A percentile compares a stretch with the other conserved stretches of the same genome.
phyloP scores from a whole-genome alignment of 1,139 yeast species.

The Arxiozyma slooffiae region DNA sequence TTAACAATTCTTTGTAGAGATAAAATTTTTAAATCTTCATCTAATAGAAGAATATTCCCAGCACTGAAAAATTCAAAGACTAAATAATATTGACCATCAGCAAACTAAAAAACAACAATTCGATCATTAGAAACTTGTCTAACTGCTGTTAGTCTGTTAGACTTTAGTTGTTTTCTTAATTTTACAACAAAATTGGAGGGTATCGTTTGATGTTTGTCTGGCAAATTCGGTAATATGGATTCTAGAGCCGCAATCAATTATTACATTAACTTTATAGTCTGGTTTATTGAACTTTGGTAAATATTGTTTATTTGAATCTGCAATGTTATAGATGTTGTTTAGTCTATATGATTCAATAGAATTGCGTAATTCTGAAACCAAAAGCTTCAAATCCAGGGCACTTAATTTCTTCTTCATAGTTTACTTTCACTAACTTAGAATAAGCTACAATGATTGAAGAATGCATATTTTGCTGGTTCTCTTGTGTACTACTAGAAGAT shows the following conservation, averaged over 20 bases:
- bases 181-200: constrained; percentile 84
- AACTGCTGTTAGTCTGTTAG: constrained; percentile 64
- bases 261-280: constrained; percentile 64
- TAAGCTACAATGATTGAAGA: not conserved
- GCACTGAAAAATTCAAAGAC: constrained; percentile 92
- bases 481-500: too few species aligned
- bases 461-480: not conserved
- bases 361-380: constrained; percentile 53
- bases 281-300: constrained; percentile 75
- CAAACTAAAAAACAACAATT: constrained; percentile 67
- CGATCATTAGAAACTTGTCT: constrained; percentile 73
- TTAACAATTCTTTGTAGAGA: constrained; percentile 70
- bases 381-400: constrained; percentile 67
- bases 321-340: constrained; percentile 76
- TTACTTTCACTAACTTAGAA: not conserved
- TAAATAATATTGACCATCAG: constrained; percentile 67
- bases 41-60: constrained; percentile 76
- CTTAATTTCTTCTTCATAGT: constrained; percentile 68
- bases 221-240: constrained; percentile 72
- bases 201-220: constrained; percentile 64
- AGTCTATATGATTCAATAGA: constrained; percentile 57
- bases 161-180: constrained; percentile 73
- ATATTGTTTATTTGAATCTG: constrained; percentile 63
- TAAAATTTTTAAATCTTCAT: constrained; percentile 55
- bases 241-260: constrained; percentile 81